phyloP scores from a whole-genome alignment of 2,329 filamentous ascomycete species.

The Cladophialophora immunda region DNA sequence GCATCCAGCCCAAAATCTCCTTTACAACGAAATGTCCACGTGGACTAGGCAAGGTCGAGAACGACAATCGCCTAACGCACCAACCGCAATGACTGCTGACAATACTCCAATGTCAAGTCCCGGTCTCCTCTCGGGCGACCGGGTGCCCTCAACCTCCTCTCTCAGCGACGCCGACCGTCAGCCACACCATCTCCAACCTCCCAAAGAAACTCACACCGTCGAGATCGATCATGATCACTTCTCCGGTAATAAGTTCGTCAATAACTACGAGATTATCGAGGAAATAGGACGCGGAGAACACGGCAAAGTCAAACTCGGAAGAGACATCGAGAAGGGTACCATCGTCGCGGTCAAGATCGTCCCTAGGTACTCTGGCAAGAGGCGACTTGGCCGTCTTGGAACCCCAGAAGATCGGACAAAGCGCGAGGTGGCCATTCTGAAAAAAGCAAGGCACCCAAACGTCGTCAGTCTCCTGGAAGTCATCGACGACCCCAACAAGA shows the following conservation, averaged over 20 bases:
- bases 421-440: conserved; percentile 95
- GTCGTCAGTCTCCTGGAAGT: conserved; percentile 95
- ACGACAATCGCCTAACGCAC: conserved; percentile 15
- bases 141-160: conserved; percentile 48
- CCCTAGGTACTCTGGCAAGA: conserved; percentile 90
- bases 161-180: conserved; percentile 61
- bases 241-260: conserved; percentile 94
- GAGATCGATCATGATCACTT: conserved; percentile 87
- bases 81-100: conserved; percentile 51
- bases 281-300: conserved; percentile 96
- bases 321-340: conserved; percentile 76
- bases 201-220: conserved; percentile 88
- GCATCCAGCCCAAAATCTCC: conserved; percentile 50
- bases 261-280: conserved; percentile 96
- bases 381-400: conserved; percentile 80
- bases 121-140: conserved; percentile 50
- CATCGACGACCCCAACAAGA: conserved; percentile 93
- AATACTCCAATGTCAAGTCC: conserved; percentile 59
- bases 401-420: conserved; percentile 79
- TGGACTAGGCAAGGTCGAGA: conserved; percentile 39
- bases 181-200: conserved; percentile 76
- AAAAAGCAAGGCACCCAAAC: conserved; percentile 97
- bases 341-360: conserved; percentile 99
- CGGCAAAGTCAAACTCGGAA: conserved; percentile 95
- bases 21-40: conserved; percentile 42